These are phyloP conservation scores for Pleurotus giganteus DNA, from an alignment of 768 basidiomycete species.

Conservation along the genomic window DNA sequence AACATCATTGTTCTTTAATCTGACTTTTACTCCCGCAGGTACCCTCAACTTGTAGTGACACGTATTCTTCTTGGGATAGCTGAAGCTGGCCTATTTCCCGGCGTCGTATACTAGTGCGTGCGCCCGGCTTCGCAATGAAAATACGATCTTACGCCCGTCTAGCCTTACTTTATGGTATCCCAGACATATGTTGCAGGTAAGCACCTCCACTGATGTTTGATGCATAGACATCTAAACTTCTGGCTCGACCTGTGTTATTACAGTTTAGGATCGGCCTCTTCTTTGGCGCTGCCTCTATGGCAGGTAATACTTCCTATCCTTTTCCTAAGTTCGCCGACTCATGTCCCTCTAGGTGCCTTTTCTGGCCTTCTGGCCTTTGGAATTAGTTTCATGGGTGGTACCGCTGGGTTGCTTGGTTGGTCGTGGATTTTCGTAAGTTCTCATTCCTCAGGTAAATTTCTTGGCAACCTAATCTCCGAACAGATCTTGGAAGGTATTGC, in stretches of 20 bases:
- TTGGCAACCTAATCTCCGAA: background rate
- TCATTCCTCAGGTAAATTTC: background rate
- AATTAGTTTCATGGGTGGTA: constrained; percentile 51
- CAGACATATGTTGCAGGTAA: constrained; percentile 52
- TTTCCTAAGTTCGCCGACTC: background rate
- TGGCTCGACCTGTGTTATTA: too few relatives aligned
- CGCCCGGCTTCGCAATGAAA: background rate
- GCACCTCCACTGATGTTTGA: too few relatives aligned
- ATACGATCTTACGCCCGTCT: background rate
- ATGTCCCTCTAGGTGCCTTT: constrained; percentile 38
- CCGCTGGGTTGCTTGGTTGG: constrained; percentile 50
- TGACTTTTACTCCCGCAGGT: constrained; percentile 33
- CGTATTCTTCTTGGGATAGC: constrained; percentile 61
- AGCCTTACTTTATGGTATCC: constrained; percentile 72
- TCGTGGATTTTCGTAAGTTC: constrained; percentile 63
- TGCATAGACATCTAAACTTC: too few relatives aligned
- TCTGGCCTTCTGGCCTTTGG: constrained; percentile 58
- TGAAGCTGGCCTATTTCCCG: constrained; percentile 73
- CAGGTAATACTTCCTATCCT: constrained; percentile 28
- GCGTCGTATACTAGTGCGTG: constrained; percentile 68
- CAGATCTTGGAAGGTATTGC: constrained; percentile 65
- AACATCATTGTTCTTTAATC: background rate
- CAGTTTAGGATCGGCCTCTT: too few relatives aligned
- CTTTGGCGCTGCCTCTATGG: constrained; percentile 62
- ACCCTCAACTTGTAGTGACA: constrained; percentile 56